phyloP scores from a whole-genome alignment of 1,139 yeast genomes.

The Yamadazyma triangularis region DNA sequence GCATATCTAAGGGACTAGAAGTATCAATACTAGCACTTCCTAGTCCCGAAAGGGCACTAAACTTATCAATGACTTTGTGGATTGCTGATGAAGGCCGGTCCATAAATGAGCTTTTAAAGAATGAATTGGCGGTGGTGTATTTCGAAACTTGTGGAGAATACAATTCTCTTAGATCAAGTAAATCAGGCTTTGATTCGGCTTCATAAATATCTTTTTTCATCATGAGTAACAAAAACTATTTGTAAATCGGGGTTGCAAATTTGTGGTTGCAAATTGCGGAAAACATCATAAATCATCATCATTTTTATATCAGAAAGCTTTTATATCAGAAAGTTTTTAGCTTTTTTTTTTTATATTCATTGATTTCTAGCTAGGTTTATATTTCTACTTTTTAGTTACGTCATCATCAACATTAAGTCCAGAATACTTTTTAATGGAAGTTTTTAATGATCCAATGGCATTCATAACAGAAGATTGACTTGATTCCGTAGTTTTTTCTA shows the following conservation, averaged over 20 bases:
- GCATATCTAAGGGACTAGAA: not conserved
- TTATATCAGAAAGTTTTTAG: too few species aligned
- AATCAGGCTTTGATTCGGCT: too few species aligned
- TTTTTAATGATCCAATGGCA: slow-evolving; percentile 42
- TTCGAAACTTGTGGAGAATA: slow-evolving; percentile 2
- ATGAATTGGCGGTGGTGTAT: slow-evolving; percentile 4
- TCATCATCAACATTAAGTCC: slow-evolving; percentile 68
- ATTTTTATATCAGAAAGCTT: too few species aligned
- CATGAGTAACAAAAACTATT: too few species aligned
- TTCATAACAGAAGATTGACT: slow-evolving; percentile 37
- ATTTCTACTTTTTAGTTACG: slow-evolving; percentile 46
- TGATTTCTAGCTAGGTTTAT: too few species aligned
- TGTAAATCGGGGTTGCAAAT: too few species aligned
- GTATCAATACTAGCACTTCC: slow-evolving; percentile 1
- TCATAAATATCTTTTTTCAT: too few species aligned
- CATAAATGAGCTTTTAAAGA: slow-evolving; percentile 6
- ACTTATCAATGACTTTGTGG: slow-evolving; percentile 24
- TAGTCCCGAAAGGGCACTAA: slow-evolving; percentile 17
- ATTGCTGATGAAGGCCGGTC: slow-evolving; percentile 29
- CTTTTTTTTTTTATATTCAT: too few species aligned
- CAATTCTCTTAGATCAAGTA: too few species aligned
- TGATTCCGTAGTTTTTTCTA: slow-evolving; percentile 33
- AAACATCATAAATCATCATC: too few species aligned
- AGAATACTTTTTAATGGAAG: slow-evolving; percentile 53
- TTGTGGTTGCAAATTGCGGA: too few species aligned